phyloP scores from a whole-genome alignment of 2,329 filamentous ascomycete genomes.

The Coniella vitis region DNA sequence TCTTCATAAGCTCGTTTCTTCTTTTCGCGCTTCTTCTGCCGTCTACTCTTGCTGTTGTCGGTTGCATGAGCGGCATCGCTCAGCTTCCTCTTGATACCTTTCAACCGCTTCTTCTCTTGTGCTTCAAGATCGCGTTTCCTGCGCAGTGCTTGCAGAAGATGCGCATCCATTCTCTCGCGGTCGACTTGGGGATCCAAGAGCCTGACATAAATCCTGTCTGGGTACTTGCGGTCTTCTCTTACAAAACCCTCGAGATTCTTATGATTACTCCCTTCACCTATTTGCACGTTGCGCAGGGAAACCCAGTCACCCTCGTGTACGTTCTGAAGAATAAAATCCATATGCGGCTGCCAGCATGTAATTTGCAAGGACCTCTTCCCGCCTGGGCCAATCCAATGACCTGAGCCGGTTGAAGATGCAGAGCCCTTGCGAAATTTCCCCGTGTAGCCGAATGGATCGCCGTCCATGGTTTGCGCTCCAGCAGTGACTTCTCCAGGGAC shows the following conservation, averaged over 20 bases:
- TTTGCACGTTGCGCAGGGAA: conserved; percentile 62
- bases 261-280: conserved; percentile 49
- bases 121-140: conserved; percentile 61
- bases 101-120: conserved; percentile 33
- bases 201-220: conserved; percentile 51
- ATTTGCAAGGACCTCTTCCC: conserved; percentile 68
- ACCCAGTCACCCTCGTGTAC: conserved; percentile 58
- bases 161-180: conserved; percentile 36
- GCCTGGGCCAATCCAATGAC: conserved; percentile 62
- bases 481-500: conserved; percentile 25
- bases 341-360: conserved; percentile 64
- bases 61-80: conserved; percentile 14
- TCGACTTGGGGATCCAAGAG: conserved; percentile 36
- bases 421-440: conserved; percentile 22
- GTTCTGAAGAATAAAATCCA: conserved; percentile 45
- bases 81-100: conserved; percentile 33
- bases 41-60: conserved; percentile 22
- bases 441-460: conserved; percentile 51
- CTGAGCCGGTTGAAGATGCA: conserved; percentile 17
- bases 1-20: conserved; percentile 21
- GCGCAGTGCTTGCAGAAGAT: conserved; percentile 50
- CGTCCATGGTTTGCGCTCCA: conserved; percentile 31
- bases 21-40: conserved; percentile 17
- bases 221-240: conserved; percentile 48
- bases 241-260: conserved; percentile 65